phyloP scores from a whole-genome alignment of 2,329 filamentous ascomycete species.

The Parastagonospora nodorum region DNA sequence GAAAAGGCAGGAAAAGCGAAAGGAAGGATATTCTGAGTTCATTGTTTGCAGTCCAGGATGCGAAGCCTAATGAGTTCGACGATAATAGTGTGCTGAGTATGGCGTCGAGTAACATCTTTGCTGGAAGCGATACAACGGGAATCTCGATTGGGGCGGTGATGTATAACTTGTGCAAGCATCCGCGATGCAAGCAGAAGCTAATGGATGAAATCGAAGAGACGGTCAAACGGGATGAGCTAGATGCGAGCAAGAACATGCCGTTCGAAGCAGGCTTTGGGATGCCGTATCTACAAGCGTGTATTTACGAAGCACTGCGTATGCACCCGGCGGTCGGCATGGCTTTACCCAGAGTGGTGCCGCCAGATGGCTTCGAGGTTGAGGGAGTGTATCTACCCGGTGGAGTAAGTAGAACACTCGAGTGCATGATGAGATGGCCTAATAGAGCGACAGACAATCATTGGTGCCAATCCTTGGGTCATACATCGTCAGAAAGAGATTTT shows the following conservation, averaged over 20 bases:
- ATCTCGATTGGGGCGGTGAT: conserved; percentile 38
- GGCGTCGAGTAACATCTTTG: conserved; percentile 45
- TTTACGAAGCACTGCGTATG: conserved; percentile 26
- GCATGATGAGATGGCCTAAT: not conserved
- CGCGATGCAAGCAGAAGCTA: conserved; percentile 15
- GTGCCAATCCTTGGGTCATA: conserved; percentile 21
- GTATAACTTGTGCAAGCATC: conserved; percentile 24
- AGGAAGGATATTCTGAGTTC: conserved; percentile 47
- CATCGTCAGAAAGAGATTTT: conserved; percentile 17
- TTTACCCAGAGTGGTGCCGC: conserved; percentile 20
- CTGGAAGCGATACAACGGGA: conserved; percentile 52
- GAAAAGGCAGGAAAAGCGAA: conserved; percentile 10
- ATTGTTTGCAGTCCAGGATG: conserved; percentile 41
- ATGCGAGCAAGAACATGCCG: conserved; percentile 3
- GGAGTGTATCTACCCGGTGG: conserved; percentile 16
- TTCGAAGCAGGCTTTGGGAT: conserved; percentile 20
- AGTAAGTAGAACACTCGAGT: not conserved
- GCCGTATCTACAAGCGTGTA: conserved; percentile 29
- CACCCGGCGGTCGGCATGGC: conserved; percentile 26
- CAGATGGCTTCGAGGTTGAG: conserved; percentile 14
- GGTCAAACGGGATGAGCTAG: conserved; percentile 5
- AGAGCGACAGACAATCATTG: conserved; percentile 8
- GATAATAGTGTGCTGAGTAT: conserved; percentile 45
- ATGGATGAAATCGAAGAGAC: conserved; percentile 18
- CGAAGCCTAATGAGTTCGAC: conserved; percentile 44